phyloP scores from a whole-genome alignment of 2,329 filamentous ascomycete genomes.

The Podosphaera aphanis region DNA sequence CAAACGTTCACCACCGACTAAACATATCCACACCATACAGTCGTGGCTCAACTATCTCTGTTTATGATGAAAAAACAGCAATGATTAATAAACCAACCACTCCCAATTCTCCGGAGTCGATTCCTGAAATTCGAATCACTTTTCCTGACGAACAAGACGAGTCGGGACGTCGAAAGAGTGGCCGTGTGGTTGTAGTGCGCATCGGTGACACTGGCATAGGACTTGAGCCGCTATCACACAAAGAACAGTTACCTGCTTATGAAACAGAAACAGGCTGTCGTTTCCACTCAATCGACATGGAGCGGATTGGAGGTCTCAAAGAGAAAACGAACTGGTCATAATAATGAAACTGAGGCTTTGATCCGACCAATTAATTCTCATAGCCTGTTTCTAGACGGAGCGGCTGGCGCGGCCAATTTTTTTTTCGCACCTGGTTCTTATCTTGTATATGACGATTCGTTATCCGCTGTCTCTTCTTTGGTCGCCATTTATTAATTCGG shows the following conservation, averaged over 20 bases:
- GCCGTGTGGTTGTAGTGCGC: conserved; percentile 73
- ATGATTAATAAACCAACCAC: conserved; percentile 51
- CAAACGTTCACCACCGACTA: conserved; percentile 27
- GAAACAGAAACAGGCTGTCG: conserved; percentile 55
- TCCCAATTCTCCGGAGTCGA: conserved; percentile 48
- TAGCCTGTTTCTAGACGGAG: not conserved
- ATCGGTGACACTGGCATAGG: conserved; percentile 76
- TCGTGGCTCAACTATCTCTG: conserved; percentile 45
- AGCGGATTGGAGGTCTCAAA: conserved; percentile 79
- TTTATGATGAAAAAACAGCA: conserved; percentile 58
- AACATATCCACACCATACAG: conserved; percentile 28
- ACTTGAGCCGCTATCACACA: conserved; percentile 58
- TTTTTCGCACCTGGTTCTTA: conserved; percentile 1
- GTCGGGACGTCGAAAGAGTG: conserved; percentile 55
- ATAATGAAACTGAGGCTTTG: not conserved
- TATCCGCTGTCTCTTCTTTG: too few species aligned
- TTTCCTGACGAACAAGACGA: conserved; percentile 92
- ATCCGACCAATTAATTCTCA: too few species aligned
- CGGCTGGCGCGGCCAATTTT: not conserved
- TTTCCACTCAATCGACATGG: conserved; percentile 86
- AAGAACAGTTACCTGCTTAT: conserved; percentile 66
- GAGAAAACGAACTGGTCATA: conserved; percentile 38
- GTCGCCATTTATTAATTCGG: too few species aligned
- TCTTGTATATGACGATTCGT: conserved; percentile 1
- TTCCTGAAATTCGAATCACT: conserved; percentile 93